Percentiles rank a stretch among this genome's conserved stretches.
Conservation (phyloP, 2,329 filamentous ascomycete species). For the Macrophomina tecta region DNA sequence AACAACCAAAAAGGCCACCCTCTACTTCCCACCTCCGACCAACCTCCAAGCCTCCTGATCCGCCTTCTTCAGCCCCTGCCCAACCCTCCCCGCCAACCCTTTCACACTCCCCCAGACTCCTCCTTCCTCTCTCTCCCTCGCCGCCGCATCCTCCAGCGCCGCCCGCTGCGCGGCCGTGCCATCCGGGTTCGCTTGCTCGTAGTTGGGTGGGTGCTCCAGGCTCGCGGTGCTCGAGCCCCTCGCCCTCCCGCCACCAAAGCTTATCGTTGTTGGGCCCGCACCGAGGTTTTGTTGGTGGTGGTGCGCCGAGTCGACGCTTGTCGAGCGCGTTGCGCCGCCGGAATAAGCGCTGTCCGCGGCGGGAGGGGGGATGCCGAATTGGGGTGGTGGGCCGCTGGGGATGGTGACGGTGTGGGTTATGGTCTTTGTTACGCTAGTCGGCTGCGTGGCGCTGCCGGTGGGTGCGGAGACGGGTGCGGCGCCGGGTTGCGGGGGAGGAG, state of each 20-base stretch:
- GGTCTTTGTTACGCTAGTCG: constrained; percentile 39
- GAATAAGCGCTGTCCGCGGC: constrained; percentile 33
- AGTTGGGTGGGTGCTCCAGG: constrained; percentile 54
- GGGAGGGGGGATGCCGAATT: constrained; percentile 49
- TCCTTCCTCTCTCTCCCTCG: constrained; percentile 31
- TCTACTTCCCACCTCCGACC: constrained; percentile 11
- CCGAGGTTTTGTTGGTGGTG: constrained; percentile 22
- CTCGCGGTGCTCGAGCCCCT: constrained; percentile 30
- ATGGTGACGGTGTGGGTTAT: constrained; percentile 41
- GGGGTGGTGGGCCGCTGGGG: constrained; percentile 40
- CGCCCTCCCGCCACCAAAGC: constrained; percentile 41
- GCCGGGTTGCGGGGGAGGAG: constrained; percentile 51
- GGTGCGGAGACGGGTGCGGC: constrained; percentile 46
- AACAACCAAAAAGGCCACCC: no score
- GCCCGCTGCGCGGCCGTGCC: constrained; percentile 36
- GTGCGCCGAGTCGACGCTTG: constrained; percentile 35
- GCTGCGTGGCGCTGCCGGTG: constrained; percentile 32
- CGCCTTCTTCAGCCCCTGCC: constrained; percentile 27
- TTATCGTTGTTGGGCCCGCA: constrained; percentile 43
- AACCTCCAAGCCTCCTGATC: constrained; percentile 28
- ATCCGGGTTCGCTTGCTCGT: constrained; percentile 52
- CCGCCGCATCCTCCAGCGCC: constrained; percentile 38
- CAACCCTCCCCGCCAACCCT: constrained; percentile 44
- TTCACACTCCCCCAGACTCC: constrained; percentile 42
- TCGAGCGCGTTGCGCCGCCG: constrained; percentile 37